These are phyloP conservation scores for Entoloma clypeatum DNA, from an alignment of 1,284 basidiomycete species.

Conservation along the genomic window DNA sequence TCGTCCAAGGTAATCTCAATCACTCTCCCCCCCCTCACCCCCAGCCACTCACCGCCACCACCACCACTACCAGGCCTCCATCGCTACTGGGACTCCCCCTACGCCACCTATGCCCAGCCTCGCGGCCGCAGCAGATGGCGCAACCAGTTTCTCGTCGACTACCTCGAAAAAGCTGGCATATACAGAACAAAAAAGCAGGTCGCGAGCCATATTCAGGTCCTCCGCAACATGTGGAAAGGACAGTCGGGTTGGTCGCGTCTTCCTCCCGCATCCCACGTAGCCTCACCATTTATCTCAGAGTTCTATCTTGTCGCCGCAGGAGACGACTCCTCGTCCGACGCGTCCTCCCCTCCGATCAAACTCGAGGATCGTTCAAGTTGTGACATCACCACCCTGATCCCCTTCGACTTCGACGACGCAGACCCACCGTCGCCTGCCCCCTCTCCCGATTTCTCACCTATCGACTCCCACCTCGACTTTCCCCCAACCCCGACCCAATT, in stretches of 20 bases:
- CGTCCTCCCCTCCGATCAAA: constrained; percentile 43
- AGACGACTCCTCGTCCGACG: constrained; percentile 62
- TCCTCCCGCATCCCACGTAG: constrained; percentile 11
- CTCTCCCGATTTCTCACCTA: constrained; percentile 40
- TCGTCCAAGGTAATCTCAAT: constrained; percentile 58
- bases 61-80: constrained; percentile 48
- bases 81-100: constrained; percentile 74
- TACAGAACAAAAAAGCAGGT: constrained; percentile 77
- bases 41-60: neutral
- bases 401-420: constrained; percentile 41
- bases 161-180: constrained; percentile 62
- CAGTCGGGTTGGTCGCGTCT: constrained; percentile 50
- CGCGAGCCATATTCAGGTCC: constrained; percentile 77
- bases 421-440: constrained; percentile 34
- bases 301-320: constrained; percentile 68
- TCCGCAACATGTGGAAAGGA: constrained; percentile 83
- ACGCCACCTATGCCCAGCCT: constrained; percentile 71
- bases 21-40: constrained; percentile 5
- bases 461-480: constrained; percentile 40
- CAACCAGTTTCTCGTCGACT: constrained; percentile 79
- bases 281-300: constrained; percentile 25
- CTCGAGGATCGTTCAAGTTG: constrained; percentile 38
- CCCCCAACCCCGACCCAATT: constrained; percentile 33
- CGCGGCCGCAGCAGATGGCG: constrained; percentile 74
- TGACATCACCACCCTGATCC: constrained; percentile 35